Base-by-base conservation (phyloP, 768 basidiomycete species). In the Termitomyces sp. region DNA sequence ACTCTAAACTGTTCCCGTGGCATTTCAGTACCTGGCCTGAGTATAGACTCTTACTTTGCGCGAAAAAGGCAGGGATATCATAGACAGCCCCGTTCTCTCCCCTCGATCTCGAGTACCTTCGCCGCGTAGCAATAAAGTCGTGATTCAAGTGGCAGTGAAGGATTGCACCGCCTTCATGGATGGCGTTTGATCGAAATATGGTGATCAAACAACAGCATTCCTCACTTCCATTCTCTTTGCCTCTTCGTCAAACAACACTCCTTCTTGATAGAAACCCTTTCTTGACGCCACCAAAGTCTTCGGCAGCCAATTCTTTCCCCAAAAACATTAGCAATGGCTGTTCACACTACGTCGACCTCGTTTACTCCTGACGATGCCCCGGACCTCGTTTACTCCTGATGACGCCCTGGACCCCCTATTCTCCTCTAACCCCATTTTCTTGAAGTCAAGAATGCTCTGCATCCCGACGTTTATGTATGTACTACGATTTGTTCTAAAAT, bases 401-500 rank as follows among this genome's bases (percentile, higher is more conserved):
- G 23, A 23, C 23, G 23, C 23, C 23, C 87, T 95, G 65, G 88
- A 94, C 68, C 84, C 95, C 54, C 77, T 92, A 63, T 95, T 95
- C 74, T 74, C 87, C 35, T 74, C 84, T 36, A 81, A 82, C 55
- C 78, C 90, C 71, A 89, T 96, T 65, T 86, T 0, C 61, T 68
- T 0, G 81, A 87, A 35, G 82, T 94, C 63, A 78, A 77, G 56
- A 72, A 75, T 3, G 77, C 79, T 58, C 73, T 95, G 4, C 87
- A 85, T 44, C 61, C 78, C 6, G 88, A 85, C 59, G 76, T 91
- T 26, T 64, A 69, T 52, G 68, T 69, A 64, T 1, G 28, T 20
- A 43, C 18, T 20, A 13, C 26, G 64, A 32, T 13, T 18, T 14
- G 14, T 47, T 18, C 23, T 36, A 20, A 9, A 33, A 10, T 4